Base-by-base conservation (phyloP, 345 rosid genomes). In the Corchorus olitorius region DNA sequence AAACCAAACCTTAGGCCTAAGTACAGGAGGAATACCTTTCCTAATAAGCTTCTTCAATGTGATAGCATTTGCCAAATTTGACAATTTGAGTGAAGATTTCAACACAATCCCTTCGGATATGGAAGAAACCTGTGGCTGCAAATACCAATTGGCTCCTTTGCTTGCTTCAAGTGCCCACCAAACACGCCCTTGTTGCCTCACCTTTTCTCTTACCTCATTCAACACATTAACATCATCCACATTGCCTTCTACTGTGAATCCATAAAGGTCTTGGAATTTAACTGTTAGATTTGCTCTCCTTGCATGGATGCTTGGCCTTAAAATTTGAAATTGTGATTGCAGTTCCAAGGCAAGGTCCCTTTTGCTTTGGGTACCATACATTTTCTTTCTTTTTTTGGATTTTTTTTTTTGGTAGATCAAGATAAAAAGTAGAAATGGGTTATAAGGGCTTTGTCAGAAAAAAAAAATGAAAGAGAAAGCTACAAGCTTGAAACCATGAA, bases 141-240 rank as follows among this genome's bases (percentile, higher is more conserved):
- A 84, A 83, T 97, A 97, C 99, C 99, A 97, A 81, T 97, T 97
- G 27, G 98, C 97, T 34, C 99, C 99, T 83, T 97, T 97, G 89
- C 94, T 97, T 39, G 99, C 98, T 87, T 97, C 99, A 15, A 97
- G 76, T 13, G 92, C 90, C 99, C 99, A 97, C 99, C 99, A 97
- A 45, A 97, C 97, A 15, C 97, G 83, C 61, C 97, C 98, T 78
- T 97, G 99, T 64, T 90, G 86, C 84, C 98, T 88, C 41, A 97
- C 99, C 84, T 90, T 97, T 89, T 97, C 99, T 49, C 99, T 88
- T 0, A 97, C 97, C 86, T 97, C 99, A 63, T 97, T 97, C 83
- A 97, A 70, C 6, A 97, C 81, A 68, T 97, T 97, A 0, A 94
- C 99, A 80, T 97, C 98, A 82, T 97, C 99, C 70, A 97, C 99